Evolutionary conservation across 2,329 filamentous ascomycete genomes (phyloP), one percentile per base, ranked within the genome.

Genomic region (Penicillium sp.): DNA sequence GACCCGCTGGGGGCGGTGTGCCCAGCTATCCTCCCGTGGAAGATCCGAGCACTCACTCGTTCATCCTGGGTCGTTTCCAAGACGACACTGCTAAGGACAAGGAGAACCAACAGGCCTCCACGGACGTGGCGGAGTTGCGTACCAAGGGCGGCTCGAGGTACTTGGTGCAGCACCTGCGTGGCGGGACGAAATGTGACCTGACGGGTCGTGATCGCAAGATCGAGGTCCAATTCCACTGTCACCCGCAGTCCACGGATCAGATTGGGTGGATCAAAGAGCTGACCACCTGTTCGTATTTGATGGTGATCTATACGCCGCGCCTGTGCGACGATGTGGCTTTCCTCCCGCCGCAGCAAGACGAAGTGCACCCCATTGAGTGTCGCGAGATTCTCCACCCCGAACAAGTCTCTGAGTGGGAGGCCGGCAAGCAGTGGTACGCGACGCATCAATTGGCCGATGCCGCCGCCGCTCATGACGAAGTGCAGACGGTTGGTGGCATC

Each of bases 191-290:
- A 25, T 96, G 90, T 68, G 90, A 96, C 66, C 71, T 95, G 58
- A 96, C 90, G 1, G 85, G 86, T 29, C 82, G 84, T 49, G 81
- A 87, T 53, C 82, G 90, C 43, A 89, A 84, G 57, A 85, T 95
- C 55, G 90, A 96, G 67, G 82, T 96, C 8, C 67, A 85, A 68
- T 85, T 83, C 56, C 83, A 85, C 61, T 95, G 90, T 72, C 85
- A 88, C 59, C 88, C 88, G 0, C 84, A 86, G 42, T 76, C 83
- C 29, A 80, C 80, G 3, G 76, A 95, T 65, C 82, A 85, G 41
- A 95, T 96, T 59, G 85, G 85, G 38, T 90, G 88, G 82, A 94
- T 96, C 70, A 95, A 95, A 68, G 90, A 96, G 66, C 82, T 91
- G 1, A 86, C 85, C 3, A 95, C 89, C 9, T 96, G 90, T 71